Evolutionary conservation across 352 stramenopile species (phyloP).

Genomic region (Pythium guiyangense): DNA sequence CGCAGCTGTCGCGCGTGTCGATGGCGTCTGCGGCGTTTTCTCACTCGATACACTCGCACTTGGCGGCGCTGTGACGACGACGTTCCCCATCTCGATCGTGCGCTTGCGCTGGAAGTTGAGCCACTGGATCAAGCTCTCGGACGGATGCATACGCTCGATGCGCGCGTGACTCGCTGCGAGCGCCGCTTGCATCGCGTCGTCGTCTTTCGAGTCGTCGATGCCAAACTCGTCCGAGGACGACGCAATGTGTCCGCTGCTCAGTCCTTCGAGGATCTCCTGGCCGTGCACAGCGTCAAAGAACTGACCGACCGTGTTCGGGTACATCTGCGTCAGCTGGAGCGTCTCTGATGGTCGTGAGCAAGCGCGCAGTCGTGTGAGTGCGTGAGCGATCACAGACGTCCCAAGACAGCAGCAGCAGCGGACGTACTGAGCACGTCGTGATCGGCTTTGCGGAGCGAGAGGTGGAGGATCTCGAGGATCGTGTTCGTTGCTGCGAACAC

Average conservation of each 20-base stretch:
- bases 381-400: neutral
- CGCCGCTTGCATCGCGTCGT: conserved; percentile 23
- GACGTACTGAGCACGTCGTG: conserved; percentile 51
- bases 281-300: conserved; percentile 63
- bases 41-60: too few relatives aligned
- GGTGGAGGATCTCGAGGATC: conserved; percentile 54
- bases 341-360: conserved; percentile 26
- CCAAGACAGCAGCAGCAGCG: too few relatives aligned
- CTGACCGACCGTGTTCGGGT: conserved; percentile 37
- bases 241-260: conserved; percentile 53
- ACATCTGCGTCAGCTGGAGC: conserved; percentile 59
- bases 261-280: conserved; percentile 42
- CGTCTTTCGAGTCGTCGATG: conserved; percentile 36
- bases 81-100: conserved; percentile 23
- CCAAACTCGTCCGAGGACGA: conserved; percentile 36
- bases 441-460: conserved; percentile 51
- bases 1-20: neutral
- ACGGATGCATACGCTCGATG: conserved; percentile 43
- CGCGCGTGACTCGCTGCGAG: conserved; percentile 25
- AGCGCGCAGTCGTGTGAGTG: neutral
- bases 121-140: conserved; percentile 63
- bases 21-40: too few relatives aligned
- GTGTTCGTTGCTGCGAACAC: conserved; percentile 56
- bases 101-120: conserved; percentile 63
- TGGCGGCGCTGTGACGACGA: neutral